A percentile compares a stretch with the other conserved stretches of the same genome.
Evolutionary conservation across 1,284 basidiomycete species (phyloP).

Genomic region (Dichomitus squalens): DNA sequence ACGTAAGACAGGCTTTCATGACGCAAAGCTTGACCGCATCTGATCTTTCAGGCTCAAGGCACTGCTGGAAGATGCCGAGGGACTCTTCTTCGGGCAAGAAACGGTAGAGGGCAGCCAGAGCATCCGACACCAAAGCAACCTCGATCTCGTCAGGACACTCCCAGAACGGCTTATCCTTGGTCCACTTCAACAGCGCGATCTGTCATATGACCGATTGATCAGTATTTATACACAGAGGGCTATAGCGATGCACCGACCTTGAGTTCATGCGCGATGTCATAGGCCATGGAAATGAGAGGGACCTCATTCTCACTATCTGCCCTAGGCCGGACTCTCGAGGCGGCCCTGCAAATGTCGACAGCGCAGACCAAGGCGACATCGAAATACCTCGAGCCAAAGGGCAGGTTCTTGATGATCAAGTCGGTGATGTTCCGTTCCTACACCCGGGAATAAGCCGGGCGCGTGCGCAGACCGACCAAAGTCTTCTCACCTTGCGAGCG

Average conservation of each 20-base stretch:
- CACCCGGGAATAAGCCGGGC: not conserved
- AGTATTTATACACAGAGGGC: not conserved
- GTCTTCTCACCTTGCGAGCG: conserved; percentile 31
- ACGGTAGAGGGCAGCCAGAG: conserved; percentile 71
- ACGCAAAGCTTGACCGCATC: conserved; percentile 82
- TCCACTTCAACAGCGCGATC: conserved; percentile 50
- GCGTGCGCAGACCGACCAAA: not conserved
- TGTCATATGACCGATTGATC: conserved; percentile 28
- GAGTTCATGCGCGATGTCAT: conserved; percentile 78
- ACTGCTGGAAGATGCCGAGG: conserved; percentile 58
- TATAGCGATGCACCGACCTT: conserved; percentile 53
- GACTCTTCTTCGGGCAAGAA: conserved; percentile 67
- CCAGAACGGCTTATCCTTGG: conserved; percentile 67
- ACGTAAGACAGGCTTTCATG: conserved; percentile 66
- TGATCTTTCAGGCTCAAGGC: conserved; percentile 74
- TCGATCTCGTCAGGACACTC: conserved; percentile 74
- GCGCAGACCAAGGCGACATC: conserved; percentile 76
- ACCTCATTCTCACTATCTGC: conserved; percentile 57
- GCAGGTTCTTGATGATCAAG: conserved; percentile 54
- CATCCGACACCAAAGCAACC: conserved; percentile 77
- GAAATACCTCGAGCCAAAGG: conserved; percentile 52
- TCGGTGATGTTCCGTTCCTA: conserved; percentile 53
- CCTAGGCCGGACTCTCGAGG: conserved; percentile 61
- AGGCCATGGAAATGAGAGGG: conserved; percentile 69
- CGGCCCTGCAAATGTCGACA: conserved; percentile 83